Evolutionary conservation across 106 monocot genomes (phyloP).

Genomic region (Acorus gramineus): DNA sequence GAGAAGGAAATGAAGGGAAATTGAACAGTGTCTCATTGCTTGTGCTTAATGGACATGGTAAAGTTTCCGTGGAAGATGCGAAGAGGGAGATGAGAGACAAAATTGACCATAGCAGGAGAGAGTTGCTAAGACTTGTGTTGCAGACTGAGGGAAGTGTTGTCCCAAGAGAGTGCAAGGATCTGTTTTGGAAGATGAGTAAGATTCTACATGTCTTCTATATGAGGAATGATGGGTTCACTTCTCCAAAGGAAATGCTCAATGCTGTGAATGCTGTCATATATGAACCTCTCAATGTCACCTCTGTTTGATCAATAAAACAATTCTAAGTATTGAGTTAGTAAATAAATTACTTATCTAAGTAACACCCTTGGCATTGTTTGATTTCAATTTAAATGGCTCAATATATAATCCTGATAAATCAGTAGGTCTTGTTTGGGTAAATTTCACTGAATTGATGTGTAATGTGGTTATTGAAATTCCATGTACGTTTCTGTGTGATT

Average conservation of each 20-base stretch:
- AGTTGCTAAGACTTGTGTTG: conserved; percentile 60
- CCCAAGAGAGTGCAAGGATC: conserved; percentile 74
- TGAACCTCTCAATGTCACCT: conserved; percentile 42
- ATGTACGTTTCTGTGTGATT: too few species aligned
- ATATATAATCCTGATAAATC: too few species aligned
- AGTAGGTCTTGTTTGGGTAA: too few species aligned
- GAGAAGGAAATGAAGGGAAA: conserved; percentile 67
- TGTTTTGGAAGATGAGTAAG: conserved; percentile 87
- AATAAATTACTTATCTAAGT: too few species aligned
- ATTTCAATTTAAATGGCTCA: too few species aligned
- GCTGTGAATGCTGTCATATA: conserved; percentile 68
- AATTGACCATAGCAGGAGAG: conserved; percentile 34
- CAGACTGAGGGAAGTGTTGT: conserved; percentile 36
- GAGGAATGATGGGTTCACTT: conserved; percentile 66
- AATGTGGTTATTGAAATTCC: too few species aligned
- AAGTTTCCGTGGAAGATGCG: conserved; percentile 44
- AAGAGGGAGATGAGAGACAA: conserved; percentile 20
- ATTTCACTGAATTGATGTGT: too few species aligned
- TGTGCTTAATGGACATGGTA: conserved; percentile 25
- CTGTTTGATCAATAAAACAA: conserved; percentile 50
- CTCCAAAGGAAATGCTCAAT: conserved; percentile 66
- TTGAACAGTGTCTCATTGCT: conserved; percentile 51
- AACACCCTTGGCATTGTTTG: too few species aligned
- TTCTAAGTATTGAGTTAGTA: conserved; percentile 14
- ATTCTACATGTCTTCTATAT: conserved; percentile 59